phyloP scores from a whole-genome alignment of 2,329 filamentous ascomycete species.

The Xylaria sp. region DNA sequence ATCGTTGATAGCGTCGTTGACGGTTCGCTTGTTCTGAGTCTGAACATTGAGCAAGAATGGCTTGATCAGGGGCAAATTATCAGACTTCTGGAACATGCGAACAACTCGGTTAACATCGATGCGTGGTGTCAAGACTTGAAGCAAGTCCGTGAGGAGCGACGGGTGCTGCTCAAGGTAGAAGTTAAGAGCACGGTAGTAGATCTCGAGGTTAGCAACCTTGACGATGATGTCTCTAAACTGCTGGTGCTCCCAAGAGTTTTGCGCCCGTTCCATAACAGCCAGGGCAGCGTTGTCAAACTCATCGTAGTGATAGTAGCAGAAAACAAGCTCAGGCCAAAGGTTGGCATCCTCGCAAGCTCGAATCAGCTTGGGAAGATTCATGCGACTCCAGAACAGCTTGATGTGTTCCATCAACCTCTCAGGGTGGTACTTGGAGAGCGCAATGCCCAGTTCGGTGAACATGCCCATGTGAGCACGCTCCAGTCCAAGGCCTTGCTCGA shows the following conservation, averaged over 20 bases:
- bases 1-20: constrained; percentile 98
- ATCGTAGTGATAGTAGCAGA: constrained; percentile 97
- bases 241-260: constrained; percentile 98
- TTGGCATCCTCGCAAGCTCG: constrained; percentile 88
- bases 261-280: constrained; percentile 94
- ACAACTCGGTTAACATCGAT: constrained; percentile 99
- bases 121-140: constrained; percentile 84
- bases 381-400: constrained; percentile 95
- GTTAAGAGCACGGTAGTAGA: constrained; percentile 95
- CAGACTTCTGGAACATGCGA: constrained; percentile 96
- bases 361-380: constrained; percentile 98
- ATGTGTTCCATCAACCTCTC: constrained; percentile 97
- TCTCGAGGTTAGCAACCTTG: constrained; percentile 97
- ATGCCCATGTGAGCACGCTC: constrained; percentile 94
- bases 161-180: constrained; percentile 98
- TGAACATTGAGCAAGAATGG: constrained; percentile 97
- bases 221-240: constrained; percentile 98
- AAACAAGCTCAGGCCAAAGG: constrained; percentile 95
- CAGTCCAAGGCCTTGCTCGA: constrained; percentile 90
- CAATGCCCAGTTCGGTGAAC: constrained; percentile 91
- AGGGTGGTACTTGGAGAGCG: constrained; percentile 88
- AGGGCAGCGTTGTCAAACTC: constrained; percentile 96
- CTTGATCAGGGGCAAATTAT: constrained; percentile 97
- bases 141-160: constrained; percentile 87
- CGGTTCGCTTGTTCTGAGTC: constrained; percentile 92